Base-by-base conservation (phyloP, 75 land plant genomes). In the Isoetes taiwanensis region DNA sequence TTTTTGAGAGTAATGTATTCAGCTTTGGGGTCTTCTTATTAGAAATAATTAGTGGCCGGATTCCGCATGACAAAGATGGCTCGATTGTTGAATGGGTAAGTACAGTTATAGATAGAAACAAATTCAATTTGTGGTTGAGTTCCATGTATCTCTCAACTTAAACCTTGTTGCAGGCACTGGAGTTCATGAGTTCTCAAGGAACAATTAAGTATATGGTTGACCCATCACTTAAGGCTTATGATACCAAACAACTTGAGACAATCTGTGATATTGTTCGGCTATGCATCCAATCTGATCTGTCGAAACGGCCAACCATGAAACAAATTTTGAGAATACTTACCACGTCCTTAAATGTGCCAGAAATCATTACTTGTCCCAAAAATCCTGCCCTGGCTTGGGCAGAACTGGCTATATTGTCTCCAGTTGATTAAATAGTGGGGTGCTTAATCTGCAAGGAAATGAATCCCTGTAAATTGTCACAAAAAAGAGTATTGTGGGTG, bases 381-480 rank as follows among this genome's bases (percentile, higher is more conserved):
- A 6, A 57, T 12, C 82, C 93, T 16, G 83, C 89, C 19, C 75
- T 88, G 27, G 67, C 81, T 72, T 88, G 95, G 95, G 95, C 95
- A 28, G 82, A 88, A 56, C 78, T 74, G 24, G 70, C 81, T 57
- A 83, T 86, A 30, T 71, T 86, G 11, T 77, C 88, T 1, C 0
- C 70, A 2, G 57, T 55, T 28, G 31, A n/a, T n/a, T n/a, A n/a
- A n/a, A n/a, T n/a, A n/a, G n/a, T n/a, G n/a, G n/a, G n/a, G n/a
- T n/a, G n/a, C n/a, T n/a, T n/a, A n/a, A n/a, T n/a, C n/a, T n/a
- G n/a, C n/a, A n/a, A n/a, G n/a, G n/a, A n/a, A n/a, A n/a, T n/a
- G n/a, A n/a, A n/a, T n/a, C n/a, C n/a, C n/a, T n/a, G n/a, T n/a
- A n/a, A n/a, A n/a, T n/a, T n/a, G n/a, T n/a, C n/a, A n/a, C n/a